Conservation (phyloP, 192 early-diverging fungal species). For the Backusella tuberculispora region DNA sequence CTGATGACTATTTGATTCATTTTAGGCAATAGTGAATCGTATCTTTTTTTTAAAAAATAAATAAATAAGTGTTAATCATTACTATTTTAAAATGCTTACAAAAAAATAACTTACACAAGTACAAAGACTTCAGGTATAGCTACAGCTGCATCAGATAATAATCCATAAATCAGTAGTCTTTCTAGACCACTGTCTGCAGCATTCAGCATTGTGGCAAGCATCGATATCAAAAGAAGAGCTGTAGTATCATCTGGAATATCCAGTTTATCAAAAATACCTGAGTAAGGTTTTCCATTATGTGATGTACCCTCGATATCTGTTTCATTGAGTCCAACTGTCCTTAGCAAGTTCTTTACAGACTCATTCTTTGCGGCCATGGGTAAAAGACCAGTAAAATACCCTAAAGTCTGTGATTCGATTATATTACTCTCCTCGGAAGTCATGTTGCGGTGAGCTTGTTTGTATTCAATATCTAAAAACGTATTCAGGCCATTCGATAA, state of each 20-base stretch:
- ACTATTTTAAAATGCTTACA: no score
- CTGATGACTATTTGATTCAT: conserved; percentile 73
- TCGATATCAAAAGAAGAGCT: conserved; percentile 61
- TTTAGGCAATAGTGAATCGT: conserved; percentile 68
- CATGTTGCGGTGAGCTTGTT: conserved; percentile 38
- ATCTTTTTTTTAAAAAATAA: conserved; percentile 47
- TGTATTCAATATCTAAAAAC: conserved; percentile 70
- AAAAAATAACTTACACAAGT: conserved; percentile 66
- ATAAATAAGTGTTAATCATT: background rate
- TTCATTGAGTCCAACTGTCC: conserved; percentile 49
- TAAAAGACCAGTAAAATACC: conserved; percentile 79
- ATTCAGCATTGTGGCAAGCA: conserved; percentile 76
- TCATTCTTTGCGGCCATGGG: conserved; percentile 71
- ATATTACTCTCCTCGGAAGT: conserved; percentile 34
- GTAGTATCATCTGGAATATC: conserved; percentile 66
- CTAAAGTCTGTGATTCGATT: conserved; percentile 57
- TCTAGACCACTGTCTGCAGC: conserved; percentile 73
- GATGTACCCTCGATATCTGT: conserved; percentile 46
- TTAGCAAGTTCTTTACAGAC: conserved; percentile 57
- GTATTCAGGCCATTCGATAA: conserved; percentile 67
- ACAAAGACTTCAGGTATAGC: conserved; percentile 74
- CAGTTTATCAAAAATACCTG: conserved; percentile 66
- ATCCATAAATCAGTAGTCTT: conserved; percentile 71
- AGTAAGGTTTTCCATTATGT: conserved; percentile 51
- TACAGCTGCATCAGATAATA: conserved; percentile 74